phyloP scores from a whole-genome alignment of 306 rosid genomes.

The Fragaria nilgerrensis region DNA sequence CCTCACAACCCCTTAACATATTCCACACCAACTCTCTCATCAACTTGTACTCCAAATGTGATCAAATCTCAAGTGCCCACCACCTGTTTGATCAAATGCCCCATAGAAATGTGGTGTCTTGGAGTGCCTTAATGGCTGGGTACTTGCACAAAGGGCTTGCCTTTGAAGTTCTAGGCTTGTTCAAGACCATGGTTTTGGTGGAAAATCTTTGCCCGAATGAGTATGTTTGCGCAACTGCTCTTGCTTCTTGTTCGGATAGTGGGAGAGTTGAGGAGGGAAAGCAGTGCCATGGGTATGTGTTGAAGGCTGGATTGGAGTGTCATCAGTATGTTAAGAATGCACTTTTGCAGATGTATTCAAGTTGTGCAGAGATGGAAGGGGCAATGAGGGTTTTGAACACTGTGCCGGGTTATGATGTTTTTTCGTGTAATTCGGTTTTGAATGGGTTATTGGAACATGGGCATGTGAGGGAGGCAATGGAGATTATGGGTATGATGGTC shows the following conservation, averaged over 20 bases:
- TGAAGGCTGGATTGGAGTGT: constrained; percentile 50
- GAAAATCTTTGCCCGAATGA: constrained; percentile 35
- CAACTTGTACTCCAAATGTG: constrained; percentile 45
- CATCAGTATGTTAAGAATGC: constrained; percentile 53
- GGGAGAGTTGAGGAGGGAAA: constrained; percentile 45
- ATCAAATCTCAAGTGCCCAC: constrained; percentile 34
- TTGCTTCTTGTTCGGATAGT: constrained; percentile 39
- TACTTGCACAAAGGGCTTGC: constrained; percentile 44
- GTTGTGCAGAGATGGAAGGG: constrained; percentile 34
- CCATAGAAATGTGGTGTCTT: constrained; percentile 43
- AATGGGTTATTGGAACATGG: constrained; percentile 45
- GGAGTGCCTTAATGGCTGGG: constrained; percentile 56
- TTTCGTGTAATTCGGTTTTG: constrained; percentile 51
- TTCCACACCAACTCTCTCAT: constrained; percentile 34
- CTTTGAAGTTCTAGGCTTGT: constrained; percentile 23
- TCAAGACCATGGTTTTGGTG: not conserved
- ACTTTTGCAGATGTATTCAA: constrained; percentile 59
- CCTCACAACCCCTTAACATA: constrained; percentile 3
- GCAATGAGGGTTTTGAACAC: constrained; percentile 48
- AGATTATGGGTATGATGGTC: constrained; percentile 47
- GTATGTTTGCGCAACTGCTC: constrained; percentile 44
- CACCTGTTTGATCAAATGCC: not conserved
- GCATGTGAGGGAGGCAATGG: constrained; percentile 30
- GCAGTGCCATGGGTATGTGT: constrained; percentile 56
- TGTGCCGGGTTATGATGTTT: constrained; percentile 32